Conservation (phyloP, 2,329 filamentous ascomycete genomes). For the Botryotinia globosa region DNA sequence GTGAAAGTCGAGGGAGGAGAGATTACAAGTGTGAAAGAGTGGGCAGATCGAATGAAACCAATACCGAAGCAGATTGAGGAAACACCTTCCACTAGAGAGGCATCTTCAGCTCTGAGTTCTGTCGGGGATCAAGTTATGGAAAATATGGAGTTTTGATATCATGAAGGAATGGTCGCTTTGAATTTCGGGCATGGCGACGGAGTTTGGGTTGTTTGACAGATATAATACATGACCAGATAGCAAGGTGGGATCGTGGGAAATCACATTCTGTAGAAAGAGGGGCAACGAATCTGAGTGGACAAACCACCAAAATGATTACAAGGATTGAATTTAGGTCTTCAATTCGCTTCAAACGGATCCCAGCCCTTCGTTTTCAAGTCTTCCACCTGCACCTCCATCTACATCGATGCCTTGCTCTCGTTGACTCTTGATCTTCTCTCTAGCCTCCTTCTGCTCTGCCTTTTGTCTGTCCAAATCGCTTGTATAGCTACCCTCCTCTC, state of each 20-base stretch:
- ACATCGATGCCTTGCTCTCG: conserved; percentile 32
- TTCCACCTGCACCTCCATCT: conserved; percentile 35
- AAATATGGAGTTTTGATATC: conserved; percentile 35
- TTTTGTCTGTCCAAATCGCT: conserved; percentile 37
- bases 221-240: conserved; percentile 24
- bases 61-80: conserved; percentile 21
- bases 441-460: conserved; percentile 36
- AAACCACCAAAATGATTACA: not conserved
- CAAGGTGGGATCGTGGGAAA: conserved; percentile 17
- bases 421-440: conserved; percentile 34
- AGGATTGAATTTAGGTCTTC: not conserved
- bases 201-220: conserved; percentile 28
- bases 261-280: not conserved
- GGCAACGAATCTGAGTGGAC: not conserved
- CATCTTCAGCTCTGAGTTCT: conserved; percentile 38
- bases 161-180: conserved; percentile 1
- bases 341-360: conserved; percentile 27
- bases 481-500: conserved; percentile 36
- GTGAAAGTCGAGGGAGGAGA: conserved; percentile 77
- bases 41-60: conserved; percentile 48
- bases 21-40: conserved; percentile 63
- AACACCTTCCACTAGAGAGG: conserved; percentile 30
- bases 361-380: conserved; percentile 35
- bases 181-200: conserved; percentile 36
- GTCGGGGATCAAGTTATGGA: conserved; percentile 37